These are phyloP conservation scores for Syzygium grande DNA, from an alignment of 345 rosid genomes.

Conservation along the genomic window DNA sequence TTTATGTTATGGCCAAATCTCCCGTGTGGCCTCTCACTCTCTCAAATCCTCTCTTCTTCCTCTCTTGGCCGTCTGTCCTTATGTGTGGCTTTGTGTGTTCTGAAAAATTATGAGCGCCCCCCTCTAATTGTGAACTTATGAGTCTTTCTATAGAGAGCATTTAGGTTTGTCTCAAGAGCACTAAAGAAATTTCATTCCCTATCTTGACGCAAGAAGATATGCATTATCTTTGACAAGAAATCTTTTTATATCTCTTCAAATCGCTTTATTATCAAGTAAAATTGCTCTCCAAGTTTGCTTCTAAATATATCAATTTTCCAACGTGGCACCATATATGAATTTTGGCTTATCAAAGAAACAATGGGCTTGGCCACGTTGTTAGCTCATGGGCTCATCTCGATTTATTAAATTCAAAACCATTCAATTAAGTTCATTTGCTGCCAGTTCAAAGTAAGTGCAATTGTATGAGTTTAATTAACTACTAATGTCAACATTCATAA, in stretches of 20 bases:
- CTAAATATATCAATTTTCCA: background rate
- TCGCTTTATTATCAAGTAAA: background rate
- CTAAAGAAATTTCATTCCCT: background rate
- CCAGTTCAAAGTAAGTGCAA: background rate
- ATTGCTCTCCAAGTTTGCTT: background rate
- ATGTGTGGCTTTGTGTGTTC: no score
- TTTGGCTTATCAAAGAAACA: background rate
- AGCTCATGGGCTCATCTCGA: background rate
- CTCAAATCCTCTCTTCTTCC: no score
- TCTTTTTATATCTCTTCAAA: background rate
- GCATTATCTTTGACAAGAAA: background rate
- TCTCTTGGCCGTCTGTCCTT: no score
- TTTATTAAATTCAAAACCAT: background rate
- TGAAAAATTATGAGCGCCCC: no score
- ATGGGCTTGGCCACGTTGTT: background rate
- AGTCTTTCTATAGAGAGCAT: no score
- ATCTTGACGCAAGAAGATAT: background rate
- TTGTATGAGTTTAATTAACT: no score
- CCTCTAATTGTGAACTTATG: no score
- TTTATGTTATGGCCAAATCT: no score
- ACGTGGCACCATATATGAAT: background rate
- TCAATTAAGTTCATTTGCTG: background rate
- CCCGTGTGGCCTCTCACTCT: no score
- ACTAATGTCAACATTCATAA: no score
- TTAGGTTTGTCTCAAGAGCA: no score